A percentile compares a stretch with the other conserved stretches of the same genome.
Conservation (phyloP, 2,329 filamentous ascomycete species). For the Cercospora zeina region DNA sequence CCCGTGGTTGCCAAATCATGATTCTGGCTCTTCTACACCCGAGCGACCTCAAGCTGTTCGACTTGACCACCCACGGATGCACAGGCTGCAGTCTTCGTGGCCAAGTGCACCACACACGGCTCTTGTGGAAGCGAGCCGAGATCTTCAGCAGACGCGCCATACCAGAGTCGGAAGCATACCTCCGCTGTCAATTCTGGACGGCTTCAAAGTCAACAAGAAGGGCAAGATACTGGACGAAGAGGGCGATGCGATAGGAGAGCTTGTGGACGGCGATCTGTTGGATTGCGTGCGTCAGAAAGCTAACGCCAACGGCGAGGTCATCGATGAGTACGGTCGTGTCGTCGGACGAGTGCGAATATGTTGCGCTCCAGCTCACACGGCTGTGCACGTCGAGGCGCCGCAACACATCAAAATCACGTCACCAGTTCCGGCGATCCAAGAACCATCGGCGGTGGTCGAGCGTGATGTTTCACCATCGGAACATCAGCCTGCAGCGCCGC, state of each 20-base stretch:
- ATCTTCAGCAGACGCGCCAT: not conserved
- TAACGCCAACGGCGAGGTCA: conserved; percentile 50
- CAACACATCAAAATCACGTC: not conserved
- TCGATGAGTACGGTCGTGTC: conserved; percentile 51
- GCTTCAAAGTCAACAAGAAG: conserved; percentile 58
- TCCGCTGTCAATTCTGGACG: conserved; percentile 49
- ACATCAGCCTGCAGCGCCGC: not conserved
- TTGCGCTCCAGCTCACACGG: not conserved
- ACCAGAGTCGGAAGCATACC: conserved; percentile 24
- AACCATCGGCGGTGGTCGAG: not conserved
- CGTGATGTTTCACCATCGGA: not conserved
- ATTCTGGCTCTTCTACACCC: not conserved
- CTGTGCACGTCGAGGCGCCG: not conserved
- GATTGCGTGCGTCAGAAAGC: conserved; percentile 50
- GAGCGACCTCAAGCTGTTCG: not conserved
- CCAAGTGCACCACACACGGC: not conserved
- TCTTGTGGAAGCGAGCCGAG: not conserved
- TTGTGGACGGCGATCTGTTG: conserved; percentile 48
- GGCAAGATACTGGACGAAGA: conserved; percentile 52
- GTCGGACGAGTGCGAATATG: conserved; percentile 42
- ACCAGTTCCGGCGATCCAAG: not conserved
- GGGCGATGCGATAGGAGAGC: conserved; percentile 51
- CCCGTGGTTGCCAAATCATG: not conserved
- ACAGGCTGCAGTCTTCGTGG: not conserved
- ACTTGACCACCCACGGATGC: not conserved